Conservation (phyloP, 192 early-diverging fungal species). For the Jimgerdemannia lactiflua region DNA sequence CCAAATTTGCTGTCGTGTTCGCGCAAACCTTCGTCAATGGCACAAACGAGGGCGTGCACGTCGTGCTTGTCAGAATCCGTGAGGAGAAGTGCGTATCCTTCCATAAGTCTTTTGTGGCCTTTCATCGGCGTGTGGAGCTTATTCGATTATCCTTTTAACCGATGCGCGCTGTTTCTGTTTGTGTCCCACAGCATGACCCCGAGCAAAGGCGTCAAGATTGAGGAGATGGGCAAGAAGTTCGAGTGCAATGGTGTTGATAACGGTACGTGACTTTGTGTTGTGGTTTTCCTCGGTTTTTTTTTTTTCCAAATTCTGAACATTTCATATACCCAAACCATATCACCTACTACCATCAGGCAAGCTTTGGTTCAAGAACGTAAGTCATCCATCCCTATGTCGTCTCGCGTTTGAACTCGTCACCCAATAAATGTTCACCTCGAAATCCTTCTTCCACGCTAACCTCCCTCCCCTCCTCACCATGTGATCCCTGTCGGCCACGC, state of each 20-base stretch:
- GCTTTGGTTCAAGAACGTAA: slow-evolving; percentile 41
- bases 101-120: background rate
- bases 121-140: background rate
- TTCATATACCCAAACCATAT: no score
- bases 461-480: slow-evolving; percentile 2
- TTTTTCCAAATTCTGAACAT: no score
- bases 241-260: slow-evolving; percentile 80
- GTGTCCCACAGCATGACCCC: slow-evolving; percentile 39
- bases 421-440: no score
- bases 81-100: slow-evolving; percentile 47
- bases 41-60: slow-evolving; percentile 73
- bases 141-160: no score
- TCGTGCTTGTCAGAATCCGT: slow-evolving; percentile 71
- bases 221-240: slow-evolving; percentile 73
- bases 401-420: background rate
- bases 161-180: background rate
- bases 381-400: background rate
- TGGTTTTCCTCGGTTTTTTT: background rate
- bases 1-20: slow-evolving; percentile 72
- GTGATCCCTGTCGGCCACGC: background rate
- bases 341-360: slow-evolving; percentile 30
- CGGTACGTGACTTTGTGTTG: background rate
- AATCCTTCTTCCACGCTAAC: background rate
- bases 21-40: slow-evolving; percentile 71
- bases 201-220: slow-evolving; percentile 62